Percentiles rank a stretch among this genome's conserved stretches.
These are phyloP conservation scores for Aureobasidium musti DNA, from an alignment of 2,329 filamentous ascomycete species.

Conservation along the genomic window DNA sequence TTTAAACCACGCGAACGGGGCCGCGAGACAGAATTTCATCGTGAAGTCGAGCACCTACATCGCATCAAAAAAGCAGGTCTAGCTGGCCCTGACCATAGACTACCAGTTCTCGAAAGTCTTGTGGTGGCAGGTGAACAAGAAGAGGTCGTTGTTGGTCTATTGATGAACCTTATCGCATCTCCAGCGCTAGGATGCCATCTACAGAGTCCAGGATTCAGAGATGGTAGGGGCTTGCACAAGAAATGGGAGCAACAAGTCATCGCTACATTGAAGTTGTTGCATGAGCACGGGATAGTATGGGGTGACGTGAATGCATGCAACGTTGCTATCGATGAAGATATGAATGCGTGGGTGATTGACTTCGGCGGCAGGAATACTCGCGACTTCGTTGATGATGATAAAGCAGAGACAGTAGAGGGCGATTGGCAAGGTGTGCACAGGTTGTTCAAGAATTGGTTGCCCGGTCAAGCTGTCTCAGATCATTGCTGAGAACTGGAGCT, in stretches of 20 bases:
- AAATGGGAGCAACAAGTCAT: not conserved
- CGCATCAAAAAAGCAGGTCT: not conserved
- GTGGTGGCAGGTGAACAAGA: not conserved
- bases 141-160: not conserved
- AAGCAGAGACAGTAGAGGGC: not conserved
- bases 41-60: not conserved
- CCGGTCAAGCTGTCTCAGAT: too few species aligned
- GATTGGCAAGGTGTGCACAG: slow-evolving; percentile 3
- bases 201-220: not conserved
- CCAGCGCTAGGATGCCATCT: not conserved
- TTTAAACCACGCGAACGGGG: not conserved
- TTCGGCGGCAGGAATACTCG: slow-evolving; percentile 30
- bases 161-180: not conserved
- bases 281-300: slow-evolving; percentile 34
- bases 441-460: not conserved
- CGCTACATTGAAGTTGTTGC: not conserved
- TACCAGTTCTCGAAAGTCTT: not conserved
- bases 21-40: not conserved
- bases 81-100: not conserved
- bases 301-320: slow-evolving; percentile 37
- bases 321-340: slow-evolving; percentile 33
- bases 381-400: slow-evolving; percentile 4
- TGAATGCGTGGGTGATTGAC: slow-evolving; percentile 36
- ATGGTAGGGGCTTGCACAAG: not conserved
- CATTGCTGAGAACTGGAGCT: too few species aligned